Evolutionary conservation across 1,139 yeast species (phyloP).

Genomic region (Pneumocystis wakefieldiae): DNA sequence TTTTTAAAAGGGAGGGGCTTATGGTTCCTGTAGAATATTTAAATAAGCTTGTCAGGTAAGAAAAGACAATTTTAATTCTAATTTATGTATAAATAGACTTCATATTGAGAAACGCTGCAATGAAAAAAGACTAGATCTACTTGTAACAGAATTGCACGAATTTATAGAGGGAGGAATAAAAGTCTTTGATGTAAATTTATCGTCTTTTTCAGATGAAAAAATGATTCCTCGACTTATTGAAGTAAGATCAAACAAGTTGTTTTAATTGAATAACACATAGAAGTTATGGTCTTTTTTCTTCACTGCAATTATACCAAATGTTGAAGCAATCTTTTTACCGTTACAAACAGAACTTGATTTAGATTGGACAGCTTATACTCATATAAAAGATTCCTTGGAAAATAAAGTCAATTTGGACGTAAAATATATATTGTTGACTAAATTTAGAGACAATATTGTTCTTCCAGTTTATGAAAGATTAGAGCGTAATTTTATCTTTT

Average conservation of each 20-base stretch:
- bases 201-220: conserved; percentile 14
- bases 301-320: conserved; percentile 38
- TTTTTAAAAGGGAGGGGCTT: conserved; percentile 36
- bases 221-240: conserved; percentile 23
- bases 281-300: conserved; percentile 42
- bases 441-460: conserved; percentile 25
- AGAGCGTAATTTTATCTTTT: conserved; percentile 36
- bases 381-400: background rate
- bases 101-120: conserved; percentile 33
- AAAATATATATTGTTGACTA: conserved; percentile 22
- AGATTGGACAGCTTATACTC: conserved; percentile 17
- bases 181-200: conserved; percentile 26
- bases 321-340: conserved; percentile 47
- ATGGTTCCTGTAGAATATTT: conserved; percentile 43
- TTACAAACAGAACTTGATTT: conserved; percentile 36
- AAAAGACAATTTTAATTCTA: background rate
- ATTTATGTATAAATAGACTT: conserved; percentile 17
- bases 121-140: conserved; percentile 27
- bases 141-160: conserved; percentile 34
- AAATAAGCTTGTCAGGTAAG: conserved; percentile 30
- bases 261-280: background rate
- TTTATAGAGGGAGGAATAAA: conserved; percentile 33
- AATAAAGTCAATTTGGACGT: conserved; percentile 17
- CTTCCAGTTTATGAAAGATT: conserved; percentile 30
- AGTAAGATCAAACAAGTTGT: conserved; percentile 7